These are phyloP conservation scores for Coemansia sp. DNA, from an alignment of 192 early-diverging fungal species.

Conservation along the genomic window DNA sequence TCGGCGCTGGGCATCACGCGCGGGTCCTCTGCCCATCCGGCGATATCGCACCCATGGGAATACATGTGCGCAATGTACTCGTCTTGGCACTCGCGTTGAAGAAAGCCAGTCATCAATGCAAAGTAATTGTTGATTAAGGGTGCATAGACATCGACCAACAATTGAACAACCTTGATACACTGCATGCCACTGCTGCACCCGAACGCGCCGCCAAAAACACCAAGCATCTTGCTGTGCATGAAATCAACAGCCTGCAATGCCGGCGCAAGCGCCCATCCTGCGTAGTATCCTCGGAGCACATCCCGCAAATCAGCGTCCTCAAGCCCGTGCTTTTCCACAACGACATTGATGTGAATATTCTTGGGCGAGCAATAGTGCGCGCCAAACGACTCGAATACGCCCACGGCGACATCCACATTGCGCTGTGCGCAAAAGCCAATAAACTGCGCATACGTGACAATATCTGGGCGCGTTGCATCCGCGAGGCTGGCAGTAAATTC, in stretches of 20 bases:
- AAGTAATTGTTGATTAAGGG: conserved; percentile 67
- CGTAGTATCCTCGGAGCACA: background rate
- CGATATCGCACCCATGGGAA: conserved; percentile 67
- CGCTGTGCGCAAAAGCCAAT: conserved; percentile 8
- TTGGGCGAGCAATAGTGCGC: background rate
- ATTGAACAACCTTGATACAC: conserved; percentile 77
- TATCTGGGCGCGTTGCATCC: background rate
- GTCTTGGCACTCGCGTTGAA: conserved; percentile 55
- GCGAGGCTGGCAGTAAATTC: conserved; percentile 1
- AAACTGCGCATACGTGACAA: conserved; percentile 7
- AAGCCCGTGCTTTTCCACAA: conserved; percentile 4
- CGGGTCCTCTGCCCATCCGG: conserved; percentile 68
- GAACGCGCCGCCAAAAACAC: conserved; percentile 88
- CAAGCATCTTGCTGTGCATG: conserved; percentile 36
- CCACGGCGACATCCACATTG: background rate
- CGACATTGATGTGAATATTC: conserved; percentile 7
- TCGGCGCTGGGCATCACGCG: conserved; percentile 62
- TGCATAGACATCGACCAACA: conserved; percentile 64
- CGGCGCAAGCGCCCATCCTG: background rate
- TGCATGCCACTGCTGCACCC: conserved; percentile 61
- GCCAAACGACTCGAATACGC: background rate
- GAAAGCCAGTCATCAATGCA: conserved; percentile 66
- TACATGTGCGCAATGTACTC: conserved; percentile 59
- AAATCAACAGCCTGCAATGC: background rate
- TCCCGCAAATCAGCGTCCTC: background rate